Evolutionary conservation across 2,329 filamentous ascomycete species (phyloP).

Genomic region (Seiridium cupressi): DNA sequence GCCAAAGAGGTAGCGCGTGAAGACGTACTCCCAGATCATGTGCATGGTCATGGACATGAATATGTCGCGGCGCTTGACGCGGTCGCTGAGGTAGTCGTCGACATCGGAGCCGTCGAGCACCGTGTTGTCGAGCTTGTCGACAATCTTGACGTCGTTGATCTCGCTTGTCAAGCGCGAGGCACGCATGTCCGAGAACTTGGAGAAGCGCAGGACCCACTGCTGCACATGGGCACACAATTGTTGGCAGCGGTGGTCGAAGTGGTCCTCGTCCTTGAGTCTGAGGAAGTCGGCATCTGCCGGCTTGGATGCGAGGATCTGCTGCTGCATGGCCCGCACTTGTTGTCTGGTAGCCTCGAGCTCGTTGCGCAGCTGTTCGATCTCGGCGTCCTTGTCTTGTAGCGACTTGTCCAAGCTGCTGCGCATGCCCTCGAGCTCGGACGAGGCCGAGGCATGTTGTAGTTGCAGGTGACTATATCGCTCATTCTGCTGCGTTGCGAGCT

Average conservation of each 20-base stretch:
- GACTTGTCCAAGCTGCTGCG: constrained; percentile 62
- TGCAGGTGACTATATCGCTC: constrained; percentile 68
- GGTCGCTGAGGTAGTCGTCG: constrained; percentile 81
- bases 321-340: constrained; percentile 56
- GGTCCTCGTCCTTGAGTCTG: constrained; percentile 80
- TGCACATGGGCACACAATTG: constrained; percentile 94
- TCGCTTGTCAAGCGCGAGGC: constrained; percentile 80
- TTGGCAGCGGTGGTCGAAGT: constrained; percentile 92
- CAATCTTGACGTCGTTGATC: constrained; percentile 87
- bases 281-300: constrained; percentile 72
- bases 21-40: constrained; percentile 99
- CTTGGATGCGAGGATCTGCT: constrained; percentile 57
- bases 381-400: constrained; percentile 77
- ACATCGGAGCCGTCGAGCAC: constrained; percentile 94
- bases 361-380: constrained; percentile 74
- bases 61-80: constrained; percentile 83
- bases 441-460: constrained; percentile 62
- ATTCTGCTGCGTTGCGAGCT: constrained; percentile 73
- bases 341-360: constrained; percentile 74
- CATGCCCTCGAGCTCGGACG: constrained; percentile 67
- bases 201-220: constrained; percentile 97
- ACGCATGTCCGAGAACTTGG: constrained; percentile 92
- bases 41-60: constrained; percentile 99
- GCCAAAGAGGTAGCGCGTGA: constrained; percentile 95
- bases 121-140: constrained; percentile 90